Conservation (phyloP, 805 yeast genomes). For the Huiozyma naganishii region DNA sequence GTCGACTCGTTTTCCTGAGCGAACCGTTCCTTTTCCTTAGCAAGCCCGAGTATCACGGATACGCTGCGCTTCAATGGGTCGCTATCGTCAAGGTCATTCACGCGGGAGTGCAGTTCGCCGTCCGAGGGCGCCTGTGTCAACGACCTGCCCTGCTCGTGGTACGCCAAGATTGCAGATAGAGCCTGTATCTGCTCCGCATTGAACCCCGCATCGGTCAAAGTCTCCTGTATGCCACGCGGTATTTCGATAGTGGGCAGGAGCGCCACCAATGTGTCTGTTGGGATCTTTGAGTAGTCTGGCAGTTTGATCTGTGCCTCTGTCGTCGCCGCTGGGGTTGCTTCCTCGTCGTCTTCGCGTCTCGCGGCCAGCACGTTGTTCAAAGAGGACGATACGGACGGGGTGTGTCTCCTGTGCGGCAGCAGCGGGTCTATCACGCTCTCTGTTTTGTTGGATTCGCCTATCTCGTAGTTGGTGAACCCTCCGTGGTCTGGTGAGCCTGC, state of each 20-base stretch:
- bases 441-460: neutral
- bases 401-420: neutral
- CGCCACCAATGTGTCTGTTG: conserved; percentile 30
- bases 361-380: neutral
- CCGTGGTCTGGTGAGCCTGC: conserved; percentile 3
- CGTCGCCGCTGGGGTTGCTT: neutral
- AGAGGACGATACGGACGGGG: conserved; percentile 1
- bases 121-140: neutral
- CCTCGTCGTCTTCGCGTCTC: neutral
- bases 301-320: conserved; percentile 13
- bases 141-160: conserved; percentile 38
- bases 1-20: neutral
- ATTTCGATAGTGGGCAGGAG: conserved; percentile 52
- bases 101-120: neutral
- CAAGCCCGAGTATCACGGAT: neutral
- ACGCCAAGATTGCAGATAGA: conserved; percentile 61
- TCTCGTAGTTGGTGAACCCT: conserved; percentile 10
- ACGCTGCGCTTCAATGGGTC: conserved; percentile 1
- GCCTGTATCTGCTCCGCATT: conserved; percentile 62
- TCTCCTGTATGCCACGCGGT: conserved; percentile 60
- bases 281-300: conserved; percentile 24
- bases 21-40: neutral
- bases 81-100: conserved; percentile 1
- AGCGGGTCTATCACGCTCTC: neutral
- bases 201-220: conserved; percentile 56